These are phyloP conservation scores for Ustilaginoidea virens DNA, from an alignment of 2,329 filamentous ascomycete species.

Conservation along the genomic window DNA sequence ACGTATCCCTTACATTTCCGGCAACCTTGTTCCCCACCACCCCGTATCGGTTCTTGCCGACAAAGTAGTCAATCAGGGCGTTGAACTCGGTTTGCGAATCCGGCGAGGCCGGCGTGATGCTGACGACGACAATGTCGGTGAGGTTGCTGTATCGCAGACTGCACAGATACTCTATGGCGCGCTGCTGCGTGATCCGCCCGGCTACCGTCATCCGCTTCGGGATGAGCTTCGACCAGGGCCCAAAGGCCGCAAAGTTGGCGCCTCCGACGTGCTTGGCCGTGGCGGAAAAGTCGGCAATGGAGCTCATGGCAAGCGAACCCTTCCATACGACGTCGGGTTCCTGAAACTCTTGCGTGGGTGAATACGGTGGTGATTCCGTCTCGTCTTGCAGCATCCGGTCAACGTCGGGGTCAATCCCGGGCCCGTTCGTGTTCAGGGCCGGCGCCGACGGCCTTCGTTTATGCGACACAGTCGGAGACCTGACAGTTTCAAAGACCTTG, in stretches of 20 bases:
- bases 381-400: slow-evolving; percentile 76
- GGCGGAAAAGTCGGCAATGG: slow-evolving; percentile 58
- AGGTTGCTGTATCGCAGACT: slow-evolving; percentile 67
- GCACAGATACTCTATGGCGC: slow-evolving; percentile 83
- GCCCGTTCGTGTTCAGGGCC: slow-evolving; percentile 30
- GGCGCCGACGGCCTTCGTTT: slow-evolving; percentile 33
- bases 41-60: slow-evolving; percentile 66
- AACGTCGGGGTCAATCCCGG: slow-evolving; percentile 72
- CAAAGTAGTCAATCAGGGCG: slow-evolving; percentile 76
- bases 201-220: slow-evolving; percentile 55
- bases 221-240: slow-evolving; percentile 60
- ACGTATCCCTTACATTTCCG: slow-evolving; percentile 73
- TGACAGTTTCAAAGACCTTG: slow-evolving; percentile 70
- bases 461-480: slow-evolving; percentile 47
- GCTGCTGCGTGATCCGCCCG: slow-evolving; percentile 66
- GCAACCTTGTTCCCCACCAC: slow-evolving; percentile 66
- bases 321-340: slow-evolving; percentile 66
- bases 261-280: slow-evolving; percentile 76
- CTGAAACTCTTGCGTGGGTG: slow-evolving; percentile 53
- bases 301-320: slow-evolving; percentile 61
- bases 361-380: slow-evolving; percentile 68
- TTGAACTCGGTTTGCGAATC: slow-evolving; percentile 49
- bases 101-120: slow-evolving; percentile 49
- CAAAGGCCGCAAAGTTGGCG: slow-evolving; percentile 52
- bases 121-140: slow-evolving; percentile 73